These are phyloP conservation scores for Botrytis galanthina DNA, from an alignment of 2,329 filamentous ascomycete genomes.

Conservation along the genomic window DNA sequence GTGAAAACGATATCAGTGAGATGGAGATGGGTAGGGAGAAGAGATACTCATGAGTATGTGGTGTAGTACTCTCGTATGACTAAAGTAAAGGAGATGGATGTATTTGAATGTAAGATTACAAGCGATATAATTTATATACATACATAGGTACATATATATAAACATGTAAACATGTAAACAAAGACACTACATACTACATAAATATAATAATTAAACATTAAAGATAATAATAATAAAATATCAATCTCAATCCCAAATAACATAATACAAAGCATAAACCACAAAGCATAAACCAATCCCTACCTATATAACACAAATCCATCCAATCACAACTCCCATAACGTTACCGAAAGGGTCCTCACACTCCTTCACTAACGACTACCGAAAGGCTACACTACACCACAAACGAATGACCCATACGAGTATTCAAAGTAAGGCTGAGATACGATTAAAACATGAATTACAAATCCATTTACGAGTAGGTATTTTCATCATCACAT, in stretches of 20 bases:
- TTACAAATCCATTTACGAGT: background rate
- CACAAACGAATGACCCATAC: background rate
- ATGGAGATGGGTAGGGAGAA: background rate
- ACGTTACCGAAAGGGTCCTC: slow-evolving; percentile 38
- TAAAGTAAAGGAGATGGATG: background rate
- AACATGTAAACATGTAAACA: background rate
- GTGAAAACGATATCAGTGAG: background rate
- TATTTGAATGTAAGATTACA: background rate
- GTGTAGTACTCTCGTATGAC: background rate
- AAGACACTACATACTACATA: background rate
- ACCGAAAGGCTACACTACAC: slow-evolving; percentile 32
- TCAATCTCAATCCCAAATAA: background rate
- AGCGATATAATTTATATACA: background rate
- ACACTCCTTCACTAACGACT: slow-evolving; percentile 42
- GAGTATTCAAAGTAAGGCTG: background rate
- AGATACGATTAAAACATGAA: background rate
- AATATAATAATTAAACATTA: background rate
- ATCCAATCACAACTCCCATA: background rate
- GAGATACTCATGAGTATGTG: background rate
- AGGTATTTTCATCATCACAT: background rate
- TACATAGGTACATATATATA: background rate
- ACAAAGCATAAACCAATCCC: background rate
- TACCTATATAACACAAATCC: too few relatives aligned
- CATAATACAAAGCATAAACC: too few relatives aligned
- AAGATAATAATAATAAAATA: background rate